Conservation (phyloP, 495 filamentous ascomycete genomes). For the Aspergillus biplanus region DNA sequence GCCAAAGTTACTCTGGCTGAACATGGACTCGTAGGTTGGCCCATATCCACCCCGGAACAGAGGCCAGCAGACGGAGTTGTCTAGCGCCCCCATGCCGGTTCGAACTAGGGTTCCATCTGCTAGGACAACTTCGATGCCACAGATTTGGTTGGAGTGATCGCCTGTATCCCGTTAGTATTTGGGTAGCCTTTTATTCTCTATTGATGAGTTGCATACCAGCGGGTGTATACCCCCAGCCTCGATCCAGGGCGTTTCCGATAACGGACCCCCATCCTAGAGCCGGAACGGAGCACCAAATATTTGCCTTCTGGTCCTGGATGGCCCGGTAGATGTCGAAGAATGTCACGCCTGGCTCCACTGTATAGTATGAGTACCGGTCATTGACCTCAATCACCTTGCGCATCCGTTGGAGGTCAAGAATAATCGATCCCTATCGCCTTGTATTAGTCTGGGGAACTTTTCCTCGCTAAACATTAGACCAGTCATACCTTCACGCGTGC, state of each 20-base stretch:
- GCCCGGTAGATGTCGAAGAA: conserved; percentile 56
- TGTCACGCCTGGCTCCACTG: conserved; percentile 50
- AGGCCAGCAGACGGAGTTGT: conserved; percentile 34
- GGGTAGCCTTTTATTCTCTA: conserved; percentile 28
- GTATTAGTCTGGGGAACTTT: too few relatives aligned
- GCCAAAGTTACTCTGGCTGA: conserved; percentile 59
- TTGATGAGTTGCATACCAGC: conserved; percentile 3
- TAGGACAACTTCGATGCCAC: conserved; percentile 18
- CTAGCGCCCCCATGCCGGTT: conserved; percentile 34
- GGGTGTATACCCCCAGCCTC: conserved; percentile 9
- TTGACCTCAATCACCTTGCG: conserved; percentile 32
- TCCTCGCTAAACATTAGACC: too few relatives aligned
- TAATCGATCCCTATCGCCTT: neutral
- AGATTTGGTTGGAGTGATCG: conserved; percentile 19
- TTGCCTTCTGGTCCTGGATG: conserved; percentile 46
- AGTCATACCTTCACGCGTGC: conserved; percentile 5
- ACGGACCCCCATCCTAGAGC: conserved; percentile 60
- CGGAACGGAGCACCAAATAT: conserved; percentile 54
- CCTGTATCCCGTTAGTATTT: conserved; percentile 25
- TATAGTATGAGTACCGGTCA: conserved; percentile 24
- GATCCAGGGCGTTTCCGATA: conserved; percentile 48
- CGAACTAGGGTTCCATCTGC: conserved; percentile 17
- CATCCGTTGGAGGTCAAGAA: conserved; percentile 22
- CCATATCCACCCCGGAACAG: conserved; percentile 60
- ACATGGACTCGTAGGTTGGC: conserved; percentile 59